These are phyloP conservation scores for Chernovozyma aurita DNA, from an alignment of 1,139 yeast species.

Conservation along the genomic window DNA sequence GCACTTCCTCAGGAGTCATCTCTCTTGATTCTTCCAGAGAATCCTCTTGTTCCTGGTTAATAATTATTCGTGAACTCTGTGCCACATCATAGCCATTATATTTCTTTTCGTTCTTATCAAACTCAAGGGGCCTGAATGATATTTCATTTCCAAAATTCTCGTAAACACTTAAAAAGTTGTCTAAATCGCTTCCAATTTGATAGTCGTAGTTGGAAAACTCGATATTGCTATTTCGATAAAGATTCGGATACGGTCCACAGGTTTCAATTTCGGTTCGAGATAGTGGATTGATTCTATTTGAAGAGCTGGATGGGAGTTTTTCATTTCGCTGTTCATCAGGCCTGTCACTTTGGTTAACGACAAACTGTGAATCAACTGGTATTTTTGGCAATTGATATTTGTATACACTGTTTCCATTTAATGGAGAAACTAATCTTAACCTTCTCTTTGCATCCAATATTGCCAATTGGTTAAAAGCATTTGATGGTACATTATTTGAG, in stretches of 20 bases:
- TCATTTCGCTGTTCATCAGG: not conserved
- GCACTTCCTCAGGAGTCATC: not conserved
- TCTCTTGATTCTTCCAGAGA: not conserved
- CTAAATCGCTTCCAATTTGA: slow-evolving; percentile 9
- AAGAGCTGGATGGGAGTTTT: not conserved
- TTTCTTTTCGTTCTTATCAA: slow-evolving; percentile 5
- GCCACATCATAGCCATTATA: not conserved
- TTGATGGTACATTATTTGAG: slow-evolving; percentile 5
- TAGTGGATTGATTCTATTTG: slow-evolving; percentile 32
- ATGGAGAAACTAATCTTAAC: slow-evolving; percentile 38
- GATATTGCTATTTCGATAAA: slow-evolving; percentile 39
- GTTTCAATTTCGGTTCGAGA: slow-evolving; percentile 66
- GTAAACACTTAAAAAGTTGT: slow-evolving; percentile 9
- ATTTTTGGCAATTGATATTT: slow-evolving; percentile 41
- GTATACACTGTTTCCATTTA: slow-evolving; percentile 40
- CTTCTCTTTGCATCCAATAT: slow-evolving; percentile 32
- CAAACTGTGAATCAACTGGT: slow-evolving; percentile 10
- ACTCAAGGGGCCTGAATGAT: slow-evolving; percentile 10
- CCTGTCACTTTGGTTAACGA: not conserved
- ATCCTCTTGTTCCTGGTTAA: not conserved
- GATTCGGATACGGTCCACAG: slow-evolving; percentile 49
- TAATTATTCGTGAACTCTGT: not conserved
- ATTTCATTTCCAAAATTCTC: slow-evolving; percentile 15
- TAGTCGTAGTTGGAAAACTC: slow-evolving; percentile 28
- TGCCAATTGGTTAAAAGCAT: slow-evolving; percentile 30